Evolutionary conservation across 2,329 filamentous ascomycete genomes (phyloP).

Genomic region (Rutstroemia sp.): DNA sequence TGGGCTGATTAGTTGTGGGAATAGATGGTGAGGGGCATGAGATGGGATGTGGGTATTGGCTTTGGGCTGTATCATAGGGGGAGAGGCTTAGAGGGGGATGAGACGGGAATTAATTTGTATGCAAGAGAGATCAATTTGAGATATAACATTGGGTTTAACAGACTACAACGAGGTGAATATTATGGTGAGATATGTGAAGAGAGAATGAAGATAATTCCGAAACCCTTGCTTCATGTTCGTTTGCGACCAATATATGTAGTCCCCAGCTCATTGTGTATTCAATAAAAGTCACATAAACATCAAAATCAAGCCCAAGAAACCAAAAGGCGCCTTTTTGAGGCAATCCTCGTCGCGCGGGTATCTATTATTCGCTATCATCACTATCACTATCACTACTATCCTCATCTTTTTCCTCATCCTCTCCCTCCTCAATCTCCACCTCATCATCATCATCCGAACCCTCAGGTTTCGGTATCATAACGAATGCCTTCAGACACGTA

Average conservation of each 20-base stretch:
- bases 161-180: too few species aligned
- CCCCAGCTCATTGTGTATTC: too few species aligned
- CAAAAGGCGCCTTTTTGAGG: background rate
- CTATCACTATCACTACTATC: conserved; percentile 15
- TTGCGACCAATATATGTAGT: too few species aligned
- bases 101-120: background rate
- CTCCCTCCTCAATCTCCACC: conserved; percentile 21
- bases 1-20: background rate
- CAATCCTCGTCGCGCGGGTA: conserved; percentile 15
- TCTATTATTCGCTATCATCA: conserved; percentile 28
- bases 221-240: too few species aligned
- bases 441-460: conserved; percentile 42
- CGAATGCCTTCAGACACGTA: conserved; percentile 79
- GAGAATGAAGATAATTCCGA: too few species aligned
- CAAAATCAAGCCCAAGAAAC: too few species aligned
- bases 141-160: background rate
- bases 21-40: background rate
- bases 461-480: conserved; percentile 67
- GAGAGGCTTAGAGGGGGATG: background rate
- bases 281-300: too few species aligned
- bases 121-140: background rate
- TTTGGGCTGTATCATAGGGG: background rate
- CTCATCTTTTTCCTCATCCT: conserved; percentile 16
- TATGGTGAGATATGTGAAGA: too few species aligned
- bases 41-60: background rate